phyloP scores from a whole-genome alignment of 2,329 filamentous ascomycete genomes.

The Fusarium burgessii region DNA sequence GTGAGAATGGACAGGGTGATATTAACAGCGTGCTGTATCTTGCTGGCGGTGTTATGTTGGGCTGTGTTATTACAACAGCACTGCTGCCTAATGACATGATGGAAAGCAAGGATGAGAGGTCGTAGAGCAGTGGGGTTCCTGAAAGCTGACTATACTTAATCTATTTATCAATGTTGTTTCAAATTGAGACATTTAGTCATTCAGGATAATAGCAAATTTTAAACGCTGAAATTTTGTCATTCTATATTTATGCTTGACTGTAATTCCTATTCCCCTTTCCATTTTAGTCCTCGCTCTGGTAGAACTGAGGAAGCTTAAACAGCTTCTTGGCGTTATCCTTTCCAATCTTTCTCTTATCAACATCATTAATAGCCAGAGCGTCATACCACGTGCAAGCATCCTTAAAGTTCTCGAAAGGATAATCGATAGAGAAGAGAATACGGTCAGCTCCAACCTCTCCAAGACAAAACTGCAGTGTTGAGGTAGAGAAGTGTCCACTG shows the following conservation, averaged over 20 bases:
- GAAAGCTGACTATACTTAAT: no score
- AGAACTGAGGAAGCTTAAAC: conserved; percentile 51
- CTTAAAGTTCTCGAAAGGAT: conserved; percentile 62
- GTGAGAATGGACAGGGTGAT: conserved; percentile 48
- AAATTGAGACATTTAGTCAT: neutral
- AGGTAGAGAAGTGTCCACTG: conserved; percentile 66
- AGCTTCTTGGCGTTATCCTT: conserved; percentile 58
- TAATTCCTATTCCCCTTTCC: neutral
- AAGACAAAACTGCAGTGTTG: conserved; percentile 63
- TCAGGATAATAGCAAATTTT: neutral
- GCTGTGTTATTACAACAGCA: conserved; percentile 63
- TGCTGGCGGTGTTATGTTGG: conserved; percentile 65
- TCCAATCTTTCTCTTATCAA: conserved; percentile 56
- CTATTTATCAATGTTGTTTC: no score
- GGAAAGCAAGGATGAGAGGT: conserved; percentile 50
- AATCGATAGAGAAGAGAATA: conserved; percentile 66
- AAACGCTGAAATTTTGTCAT: neutral
- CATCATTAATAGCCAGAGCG: conserved; percentile 50
- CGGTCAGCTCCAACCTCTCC: conserved; percentile 62
- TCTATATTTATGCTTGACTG: neutral
- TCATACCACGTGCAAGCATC: conserved; percentile 59
- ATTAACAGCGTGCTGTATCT: conserved; percentile 66
- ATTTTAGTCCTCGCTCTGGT: conserved; percentile 37
- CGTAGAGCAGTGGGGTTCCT: neutral
- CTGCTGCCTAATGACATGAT: conserved; percentile 58